Base-by-base conservation (phyloP, 257 asterid species). In the Fraxinus americana region DNA sequence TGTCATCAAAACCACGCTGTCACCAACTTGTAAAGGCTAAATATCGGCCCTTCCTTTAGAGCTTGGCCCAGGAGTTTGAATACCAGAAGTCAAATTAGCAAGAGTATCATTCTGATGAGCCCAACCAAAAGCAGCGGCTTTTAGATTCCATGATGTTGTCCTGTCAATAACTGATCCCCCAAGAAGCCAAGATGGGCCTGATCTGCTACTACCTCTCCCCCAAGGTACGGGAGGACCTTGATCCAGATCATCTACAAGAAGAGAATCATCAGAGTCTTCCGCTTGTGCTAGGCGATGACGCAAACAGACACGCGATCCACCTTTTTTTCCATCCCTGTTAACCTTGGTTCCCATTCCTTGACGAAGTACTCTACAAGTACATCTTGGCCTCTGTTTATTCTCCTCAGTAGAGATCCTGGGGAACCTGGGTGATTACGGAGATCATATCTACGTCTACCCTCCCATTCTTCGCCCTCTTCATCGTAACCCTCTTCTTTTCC, bases 31-130 rank as follows among this genome's bases (percentile, higher is more conserved):
- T 71, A 93, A 83, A 73, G 99, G 98, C 88, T 95, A 97, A 83
- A 95, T 95, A 86, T 95, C 99, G 65, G 99, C 99, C 83, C 99
- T 97, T 67, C 99, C 98, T 82, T 95, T 91, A 83, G 99, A 95
- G 82, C 99, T 95, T 66, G 99, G 99, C 67, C 99, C 99, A 79
- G 99, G 98, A 65, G 97, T 95, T 80, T 95, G 99, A 84, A 88
- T 72, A 57, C 98, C 98, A 77, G 97, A 90, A 79, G 93, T 89
- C 80, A 93, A 78, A 83, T 86, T 86, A 72, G 97, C 80, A 73
- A 90, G 81, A 35, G 88, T 77, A 81, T 95, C 99, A 84, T 86
- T 93, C 83, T 93, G 99, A 87, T 91, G 96, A 81, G 86, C 96
- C 99, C 99, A 95, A 65, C 98, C 99, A 69, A 97, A 93, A 29